Evolutionary conservation across 345 rosid genomes (phyloP).

Genomic region (Microthlaspi erraticum): DNA sequence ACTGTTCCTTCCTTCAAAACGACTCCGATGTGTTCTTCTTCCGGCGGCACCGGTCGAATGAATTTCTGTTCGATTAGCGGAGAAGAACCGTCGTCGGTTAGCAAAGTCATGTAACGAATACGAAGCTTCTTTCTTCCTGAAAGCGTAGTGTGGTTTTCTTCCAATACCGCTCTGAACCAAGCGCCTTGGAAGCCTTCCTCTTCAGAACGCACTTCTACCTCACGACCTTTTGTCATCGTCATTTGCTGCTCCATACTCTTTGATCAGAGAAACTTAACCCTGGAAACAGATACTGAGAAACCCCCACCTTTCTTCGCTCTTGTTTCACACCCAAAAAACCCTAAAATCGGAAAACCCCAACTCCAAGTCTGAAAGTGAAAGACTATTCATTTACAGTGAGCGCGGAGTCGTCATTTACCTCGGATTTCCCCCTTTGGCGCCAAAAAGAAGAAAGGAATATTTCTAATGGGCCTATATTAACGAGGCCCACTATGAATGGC

Average conservation of each 20-base stretch:
- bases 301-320: constrained; percentile 18
- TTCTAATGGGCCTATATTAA: background rate
- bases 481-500: background rate
- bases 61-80: constrained; percentile 46
- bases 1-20: constrained; percentile 45
- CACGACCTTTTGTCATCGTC: constrained; percentile 32
- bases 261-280: background rate
- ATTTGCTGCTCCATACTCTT: background rate
- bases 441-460: background rate
- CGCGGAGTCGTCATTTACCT: background rate
- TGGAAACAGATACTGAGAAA: background rate
- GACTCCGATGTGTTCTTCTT: background rate
- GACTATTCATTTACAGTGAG: background rate
- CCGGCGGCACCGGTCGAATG: constrained; percentile 59
- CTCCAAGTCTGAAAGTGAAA: background rate
- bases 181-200: constrained; percentile 65
- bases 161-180: constrained; percentile 58
- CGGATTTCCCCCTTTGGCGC: too few relatives aligned
- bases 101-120: constrained; percentile 50
- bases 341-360: background rate
- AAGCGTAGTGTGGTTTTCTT: constrained; percentile 47
- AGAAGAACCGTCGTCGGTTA: constrained; percentile 46
- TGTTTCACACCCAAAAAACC: background rate
- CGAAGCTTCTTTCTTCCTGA: constrained; percentile 42
- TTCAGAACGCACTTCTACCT: constrained; percentile 60